Percentiles rank a stretch among this genome's conserved stretches.
These are phyloP conservation scores for Lentinula raphanica DNA, from an alignment of 768 basidiomycete genomes.

Conservation along the genomic window DNA sequence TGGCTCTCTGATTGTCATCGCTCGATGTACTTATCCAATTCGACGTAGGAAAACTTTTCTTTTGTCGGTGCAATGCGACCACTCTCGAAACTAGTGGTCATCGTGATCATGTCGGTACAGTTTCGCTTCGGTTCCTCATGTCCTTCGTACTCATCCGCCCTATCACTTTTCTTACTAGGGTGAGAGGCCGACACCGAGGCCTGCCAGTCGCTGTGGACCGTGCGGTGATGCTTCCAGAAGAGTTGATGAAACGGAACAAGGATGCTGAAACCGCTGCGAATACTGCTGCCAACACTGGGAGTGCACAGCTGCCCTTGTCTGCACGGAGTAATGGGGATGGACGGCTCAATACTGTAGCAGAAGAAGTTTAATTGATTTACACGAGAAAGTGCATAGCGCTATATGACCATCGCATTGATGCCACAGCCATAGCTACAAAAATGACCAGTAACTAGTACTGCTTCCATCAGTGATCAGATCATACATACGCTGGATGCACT, in stretches of 20 bases:
- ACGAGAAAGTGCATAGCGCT: too few species aligned
- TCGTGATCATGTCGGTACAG: conserved; percentile 57
- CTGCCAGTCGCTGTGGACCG: conserved; percentile 64
- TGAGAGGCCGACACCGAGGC: conserved; percentile 71
- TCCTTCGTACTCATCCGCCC: neutral
- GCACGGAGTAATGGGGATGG: neutral
- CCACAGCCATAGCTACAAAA: too few species aligned
- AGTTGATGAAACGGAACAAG: conserved; percentile 9
- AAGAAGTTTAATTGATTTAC: neutral
- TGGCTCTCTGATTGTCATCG: neutral
- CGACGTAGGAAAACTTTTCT: conserved; percentile 49
- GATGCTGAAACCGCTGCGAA: neutral
- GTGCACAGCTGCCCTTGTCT: conserved; percentile 18
- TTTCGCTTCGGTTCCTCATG: neutral
- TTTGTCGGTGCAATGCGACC: conserved; percentile 58
- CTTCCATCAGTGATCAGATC: too few species aligned
- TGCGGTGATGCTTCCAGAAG: conserved; percentile 28
- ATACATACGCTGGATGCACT: too few species aligned
- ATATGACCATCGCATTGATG: too few species aligned
- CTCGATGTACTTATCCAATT: too few species aligned
- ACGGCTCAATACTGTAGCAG: neutral
- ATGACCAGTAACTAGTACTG: too few species aligned
- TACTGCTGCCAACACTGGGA: neutral
- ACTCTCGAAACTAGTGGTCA: conserved; percentile 68
- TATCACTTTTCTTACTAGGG: conserved; percentile 23